Conservation (phyloP, 2,329 filamentous ascomycete genomes). For the Ceratocystis smalleyi region DNA sequence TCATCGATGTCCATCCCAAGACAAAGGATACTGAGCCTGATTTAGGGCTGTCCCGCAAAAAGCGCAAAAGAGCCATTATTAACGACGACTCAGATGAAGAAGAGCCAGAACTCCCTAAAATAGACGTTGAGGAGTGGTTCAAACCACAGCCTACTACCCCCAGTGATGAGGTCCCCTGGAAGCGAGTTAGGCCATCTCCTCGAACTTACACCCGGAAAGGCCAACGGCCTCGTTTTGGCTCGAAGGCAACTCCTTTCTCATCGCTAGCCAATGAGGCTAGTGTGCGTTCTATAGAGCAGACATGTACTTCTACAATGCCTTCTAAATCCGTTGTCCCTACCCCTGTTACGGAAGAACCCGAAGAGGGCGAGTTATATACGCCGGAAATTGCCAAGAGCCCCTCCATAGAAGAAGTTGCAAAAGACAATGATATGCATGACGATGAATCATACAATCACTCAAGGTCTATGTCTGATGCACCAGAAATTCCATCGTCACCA, state of each 20-base stretch:
- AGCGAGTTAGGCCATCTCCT: background rate
- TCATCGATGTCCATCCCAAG: background rate
- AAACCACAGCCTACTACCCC: background rate
- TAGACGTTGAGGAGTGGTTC: background rate
- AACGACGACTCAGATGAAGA: background rate
- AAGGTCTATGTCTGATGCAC: background rate
- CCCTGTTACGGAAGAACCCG: background rate
- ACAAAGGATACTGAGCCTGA: background rate
- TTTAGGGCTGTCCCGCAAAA: background rate
- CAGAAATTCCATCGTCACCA: background rate
- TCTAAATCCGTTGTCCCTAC: background rate
- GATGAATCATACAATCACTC: background rate
- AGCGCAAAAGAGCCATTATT: background rate
- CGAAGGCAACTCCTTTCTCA: constrained; percentile 1
- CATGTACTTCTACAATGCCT: background rate
- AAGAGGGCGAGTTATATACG: background rate
- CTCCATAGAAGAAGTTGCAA: background rate
- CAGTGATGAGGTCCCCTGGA: background rate
- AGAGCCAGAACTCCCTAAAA: background rate
- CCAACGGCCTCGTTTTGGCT: background rate
- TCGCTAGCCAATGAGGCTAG: constrained; percentile 5
- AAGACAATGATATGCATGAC: no score
- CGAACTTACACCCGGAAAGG: constrained; percentile 9
- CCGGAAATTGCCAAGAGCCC: background rate
- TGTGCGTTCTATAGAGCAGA: background rate